These are phyloP conservation scores for Ligustrum vulgare DNA, from an alignment of 257 asterid species.

Conservation along the genomic window DNA sequence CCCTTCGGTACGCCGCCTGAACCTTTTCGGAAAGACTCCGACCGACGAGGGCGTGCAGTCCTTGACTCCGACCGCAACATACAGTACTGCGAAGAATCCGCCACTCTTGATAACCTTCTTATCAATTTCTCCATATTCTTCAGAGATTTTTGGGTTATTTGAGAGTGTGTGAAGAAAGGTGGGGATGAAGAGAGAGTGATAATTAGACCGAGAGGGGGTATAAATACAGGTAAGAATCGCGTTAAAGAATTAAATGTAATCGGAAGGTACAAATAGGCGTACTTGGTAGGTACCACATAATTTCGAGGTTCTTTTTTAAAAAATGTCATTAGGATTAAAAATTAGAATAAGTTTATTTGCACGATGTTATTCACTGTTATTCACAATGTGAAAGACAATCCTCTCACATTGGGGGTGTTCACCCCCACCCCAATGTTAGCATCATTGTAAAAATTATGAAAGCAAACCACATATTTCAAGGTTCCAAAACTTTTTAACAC, in stretches of 20 bases:
- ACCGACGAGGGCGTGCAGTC: conserved; percentile 26
- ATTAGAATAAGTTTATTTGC: no score
- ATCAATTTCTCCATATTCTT: conserved; percentile 50
- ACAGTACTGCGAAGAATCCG: conserved; percentile 46
- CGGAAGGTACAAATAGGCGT: conserved; percentile 45
- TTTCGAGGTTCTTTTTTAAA: background rate
- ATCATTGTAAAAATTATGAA: no score
- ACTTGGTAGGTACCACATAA: conserved; percentile 48
- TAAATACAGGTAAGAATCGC: conserved; percentile 12
- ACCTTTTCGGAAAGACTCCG: conserved; percentile 32
- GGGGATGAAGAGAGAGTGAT: background rate
- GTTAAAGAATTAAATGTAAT: conserved; percentile 2
- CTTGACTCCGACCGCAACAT: conserved; percentile 33
- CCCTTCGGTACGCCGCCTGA: conserved; percentile 52
- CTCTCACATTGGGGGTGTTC: no score
- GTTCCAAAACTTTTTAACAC: no score
- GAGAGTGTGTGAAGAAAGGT: background rate
- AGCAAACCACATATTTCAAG: no score
- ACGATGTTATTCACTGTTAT: no score
- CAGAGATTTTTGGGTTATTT: conserved; percentile 7
- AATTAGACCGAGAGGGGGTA: background rate
- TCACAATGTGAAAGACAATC: no score
- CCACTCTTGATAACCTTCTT: conserved; percentile 43
- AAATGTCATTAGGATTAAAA: background rate
- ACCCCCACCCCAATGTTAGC: no score